phyloP scores from a whole-genome alignment of 2,329 filamentous ascomycete genomes.

The Trichoderma aggressivum region DNA sequence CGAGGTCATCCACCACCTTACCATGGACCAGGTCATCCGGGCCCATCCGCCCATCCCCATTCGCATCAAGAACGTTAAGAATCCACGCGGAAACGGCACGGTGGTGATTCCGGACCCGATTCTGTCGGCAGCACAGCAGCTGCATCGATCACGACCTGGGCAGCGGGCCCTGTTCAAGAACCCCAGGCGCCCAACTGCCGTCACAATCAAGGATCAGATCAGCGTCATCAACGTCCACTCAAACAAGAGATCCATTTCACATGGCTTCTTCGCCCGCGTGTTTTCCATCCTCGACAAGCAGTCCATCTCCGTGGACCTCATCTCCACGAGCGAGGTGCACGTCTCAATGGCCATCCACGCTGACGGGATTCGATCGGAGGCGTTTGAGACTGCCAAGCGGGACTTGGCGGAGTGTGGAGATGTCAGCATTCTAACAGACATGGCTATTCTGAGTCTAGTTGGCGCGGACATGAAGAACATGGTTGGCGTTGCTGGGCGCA shows the following conservation, averaged over 20 bases:
- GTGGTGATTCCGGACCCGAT: constrained; percentile 75
- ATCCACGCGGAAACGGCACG: constrained; percentile 73
- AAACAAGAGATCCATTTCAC: constrained; percentile 92
- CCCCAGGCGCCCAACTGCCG: constrained; percentile 76
- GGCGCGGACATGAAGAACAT: constrained; percentile 98
- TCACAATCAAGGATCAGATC: constrained; percentile 97
- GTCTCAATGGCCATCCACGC: constrained; percentile 96
- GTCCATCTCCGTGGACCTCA: constrained; percentile 88
- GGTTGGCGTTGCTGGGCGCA: constrained; percentile 85
- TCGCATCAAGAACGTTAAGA: constrained; percentile 90
- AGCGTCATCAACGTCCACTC: constrained; percentile 97
- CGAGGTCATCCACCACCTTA: constrained; percentile 97
- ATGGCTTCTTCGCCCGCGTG: constrained; percentile 92
- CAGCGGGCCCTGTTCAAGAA: constrained; percentile 42
- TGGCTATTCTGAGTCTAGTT: constrained; percentile 94
- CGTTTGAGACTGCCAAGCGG: constrained; percentile 64
- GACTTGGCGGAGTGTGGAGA: constrained; percentile 80
- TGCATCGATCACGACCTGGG: constrained; percentile 48
- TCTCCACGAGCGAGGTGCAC: constrained; percentile 94
- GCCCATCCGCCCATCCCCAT: constrained; percentile 76
- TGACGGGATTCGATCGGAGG: constrained; percentile 60
- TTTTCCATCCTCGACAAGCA: constrained; percentile 87
- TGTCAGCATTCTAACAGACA: constrained; percentile 83
- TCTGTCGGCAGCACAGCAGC: constrained; percentile 55
- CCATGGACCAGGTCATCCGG: constrained; percentile 93